phyloP scores from a whole-genome alignment of 306 rosid species.

The Cucumis sativus region DNA sequence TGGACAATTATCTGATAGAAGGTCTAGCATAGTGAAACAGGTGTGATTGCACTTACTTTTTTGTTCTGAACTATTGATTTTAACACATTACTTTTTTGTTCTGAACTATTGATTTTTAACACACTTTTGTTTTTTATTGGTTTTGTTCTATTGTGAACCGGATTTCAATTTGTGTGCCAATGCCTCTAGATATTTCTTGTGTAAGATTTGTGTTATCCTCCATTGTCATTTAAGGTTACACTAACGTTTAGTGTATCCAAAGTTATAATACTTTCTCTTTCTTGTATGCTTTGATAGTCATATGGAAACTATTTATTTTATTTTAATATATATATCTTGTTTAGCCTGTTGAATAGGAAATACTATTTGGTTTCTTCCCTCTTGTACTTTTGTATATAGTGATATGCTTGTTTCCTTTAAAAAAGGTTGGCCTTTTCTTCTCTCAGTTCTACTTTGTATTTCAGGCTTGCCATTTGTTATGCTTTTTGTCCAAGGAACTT shows the following conservation, averaged over 20 bases:
- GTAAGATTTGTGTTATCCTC: background rate
- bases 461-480: constrained; percentile 87
- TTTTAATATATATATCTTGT: background rate
- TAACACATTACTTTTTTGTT: background rate
- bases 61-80: too few relatives aligned
- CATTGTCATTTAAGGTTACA: background rate
- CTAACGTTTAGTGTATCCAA: background rate
- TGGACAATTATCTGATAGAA: constrained; percentile 82
- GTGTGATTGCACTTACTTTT: constrained; percentile 23
- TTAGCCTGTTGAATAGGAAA: background rate
- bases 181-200: background rate
- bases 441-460: constrained; percentile 15
- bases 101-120: constrained; percentile 12
- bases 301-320: background rate
- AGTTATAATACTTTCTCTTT: background rate
- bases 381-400: background rate
- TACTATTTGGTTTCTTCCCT: background rate
- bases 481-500: constrained; percentile 84
- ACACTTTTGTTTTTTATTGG: background rate
- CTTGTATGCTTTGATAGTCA: background rate
- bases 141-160: background rate
- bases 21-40: constrained; percentile 99
- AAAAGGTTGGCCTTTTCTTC: background rate
- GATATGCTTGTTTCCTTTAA: background rate
- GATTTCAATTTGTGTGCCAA: background rate